These are phyloP conservation scores for Calophaca sinica DNA, from an alignment of 306 rosid species.

Conservation along the genomic window DNA sequence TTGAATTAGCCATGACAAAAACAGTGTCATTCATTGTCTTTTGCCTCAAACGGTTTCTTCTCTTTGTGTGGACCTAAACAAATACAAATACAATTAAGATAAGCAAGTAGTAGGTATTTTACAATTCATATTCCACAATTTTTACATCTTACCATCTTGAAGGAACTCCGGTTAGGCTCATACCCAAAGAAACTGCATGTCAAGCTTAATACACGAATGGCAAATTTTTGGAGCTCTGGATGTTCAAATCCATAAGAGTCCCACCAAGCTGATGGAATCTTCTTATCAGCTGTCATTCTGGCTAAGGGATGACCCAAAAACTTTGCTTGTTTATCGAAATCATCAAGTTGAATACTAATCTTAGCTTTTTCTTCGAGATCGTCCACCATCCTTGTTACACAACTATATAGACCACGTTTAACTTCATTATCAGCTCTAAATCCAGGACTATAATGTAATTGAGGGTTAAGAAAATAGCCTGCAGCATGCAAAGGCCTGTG, in stretches of 20 bases:
- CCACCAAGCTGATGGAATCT: not conserved
- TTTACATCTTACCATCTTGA: not conserved
- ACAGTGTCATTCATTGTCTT: not conserved
- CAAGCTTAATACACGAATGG: not conserved
- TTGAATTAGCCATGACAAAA: not conserved
- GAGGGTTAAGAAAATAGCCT: not conserved
- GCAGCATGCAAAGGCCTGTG: not conserved
- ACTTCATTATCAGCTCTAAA: not conserved
- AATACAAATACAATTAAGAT: not conserved
- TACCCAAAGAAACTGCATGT: not conserved
- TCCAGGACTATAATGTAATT: not conserved
- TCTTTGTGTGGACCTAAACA: not conserved
- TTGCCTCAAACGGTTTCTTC: not conserved
- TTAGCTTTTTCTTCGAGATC: not conserved
- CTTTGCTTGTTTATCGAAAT: too few relatives aligned
- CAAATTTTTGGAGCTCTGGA: not conserved
- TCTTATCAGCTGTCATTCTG: not conserved
- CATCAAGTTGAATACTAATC: not conserved
- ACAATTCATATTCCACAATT: not conserved
- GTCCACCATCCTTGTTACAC: not conserved
- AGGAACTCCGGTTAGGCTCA: not conserved
- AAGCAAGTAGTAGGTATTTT: not conserved
- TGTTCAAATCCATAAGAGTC: not conserved
- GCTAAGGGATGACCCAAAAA: not conserved
- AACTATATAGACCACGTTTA: not conserved